Conservation (phyloP, 2,329 filamentous ascomycete species). For the Lecanoromycetidae sp. region DNA sequence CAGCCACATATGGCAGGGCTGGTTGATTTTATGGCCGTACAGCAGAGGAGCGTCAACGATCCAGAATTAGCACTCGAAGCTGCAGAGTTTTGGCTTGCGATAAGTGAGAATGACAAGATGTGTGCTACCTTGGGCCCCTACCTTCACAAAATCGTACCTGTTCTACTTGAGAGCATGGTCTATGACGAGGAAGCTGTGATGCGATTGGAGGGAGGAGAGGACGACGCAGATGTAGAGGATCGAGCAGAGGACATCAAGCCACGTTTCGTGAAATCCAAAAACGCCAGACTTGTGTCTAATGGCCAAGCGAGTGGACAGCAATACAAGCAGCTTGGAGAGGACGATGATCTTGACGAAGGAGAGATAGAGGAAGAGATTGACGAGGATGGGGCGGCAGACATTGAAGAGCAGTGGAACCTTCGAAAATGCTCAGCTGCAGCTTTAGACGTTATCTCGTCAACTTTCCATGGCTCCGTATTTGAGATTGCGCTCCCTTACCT, state of each 20-base stretch:
- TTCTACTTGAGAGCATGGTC: conserved; percentile 87
- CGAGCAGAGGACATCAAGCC: conserved; percentile 84
- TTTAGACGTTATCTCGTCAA: conserved; percentile 81
- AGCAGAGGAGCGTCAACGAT: conserved; percentile 68
- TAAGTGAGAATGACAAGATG: conserved; percentile 74
- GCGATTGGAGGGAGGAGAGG: conserved; percentile 67
- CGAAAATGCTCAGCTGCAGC: conserved; percentile 95
- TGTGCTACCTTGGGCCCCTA: conserved; percentile 66
- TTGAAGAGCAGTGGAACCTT: conserved; percentile 80
- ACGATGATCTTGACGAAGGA: conserved; percentile 74
- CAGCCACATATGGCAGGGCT: conserved; percentile 75
- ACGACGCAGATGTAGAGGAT: conserved; percentile 87
- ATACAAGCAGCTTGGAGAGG: conserved; percentile 39
- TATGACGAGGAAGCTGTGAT: conserved; percentile 91
- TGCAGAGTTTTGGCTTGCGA: conserved; percentile 92
- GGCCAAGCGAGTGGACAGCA: conserved; percentile 32
- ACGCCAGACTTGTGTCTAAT: conserved; percentile 43
- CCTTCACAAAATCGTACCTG: conserved; percentile 73
- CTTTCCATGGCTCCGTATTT: conserved; percentile 82
- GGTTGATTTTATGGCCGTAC: conserved; percentile 83
- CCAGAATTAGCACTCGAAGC: conserved; percentile 87
- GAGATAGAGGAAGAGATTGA: conserved; percentile 67
- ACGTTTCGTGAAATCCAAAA: conserved; percentile 65
- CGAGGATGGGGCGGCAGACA: conserved; percentile 56
- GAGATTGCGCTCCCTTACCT: conserved; percentile 85